Conservation (phyloP, 139 green algal genomes). For the Cymbomonas tetramitiformis region DNA sequence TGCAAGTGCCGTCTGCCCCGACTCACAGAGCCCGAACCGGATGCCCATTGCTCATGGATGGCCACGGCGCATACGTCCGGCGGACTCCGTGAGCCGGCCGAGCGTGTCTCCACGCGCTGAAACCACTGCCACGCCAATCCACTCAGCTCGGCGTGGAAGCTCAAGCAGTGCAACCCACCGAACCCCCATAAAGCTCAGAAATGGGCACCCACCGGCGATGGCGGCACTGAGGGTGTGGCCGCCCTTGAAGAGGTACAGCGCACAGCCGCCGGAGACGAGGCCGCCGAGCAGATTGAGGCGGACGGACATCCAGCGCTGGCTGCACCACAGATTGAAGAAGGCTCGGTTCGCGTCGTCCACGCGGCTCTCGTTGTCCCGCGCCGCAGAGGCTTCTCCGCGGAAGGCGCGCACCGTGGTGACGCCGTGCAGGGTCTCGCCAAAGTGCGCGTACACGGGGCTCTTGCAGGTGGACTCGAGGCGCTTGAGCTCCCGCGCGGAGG, state of each 20-base stretch:
- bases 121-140: no score
- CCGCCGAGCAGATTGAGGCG: conserved; percentile 79
- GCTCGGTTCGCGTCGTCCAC: conserved; percentile 51
- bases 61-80: no score
- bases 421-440: conserved; percentile 39
- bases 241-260: conserved; percentile 48
- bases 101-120: no score
- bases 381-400: conserved; percentile 16
- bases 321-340: conserved; percentile 29
- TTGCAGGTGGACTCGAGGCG: conserved; percentile 66
- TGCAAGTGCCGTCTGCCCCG: no score
- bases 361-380: conserved; percentile 18
- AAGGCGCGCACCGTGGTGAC: conserved; percentile 85
- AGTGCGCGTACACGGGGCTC: conserved; percentile 70
- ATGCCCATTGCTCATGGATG: no score
- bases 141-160: no score
- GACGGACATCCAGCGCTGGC: conserved; percentile 81
- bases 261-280: conserved; percentile 25
- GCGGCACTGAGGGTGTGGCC: conserved; percentile 71
- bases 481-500: conserved; percentile 64
- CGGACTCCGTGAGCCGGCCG: no score
- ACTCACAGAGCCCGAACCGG: no score
- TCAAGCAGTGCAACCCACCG: no score
- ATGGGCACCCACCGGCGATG: no score
- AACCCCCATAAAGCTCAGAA: no score